A percentile compares a stretch with the other conserved stretches of the same genome.
These are phyloP conservation scores for Microbotryum intermedium DNA, from an alignment of 1,284 basidiomycete genomes.

Conservation along the genomic window DNA sequence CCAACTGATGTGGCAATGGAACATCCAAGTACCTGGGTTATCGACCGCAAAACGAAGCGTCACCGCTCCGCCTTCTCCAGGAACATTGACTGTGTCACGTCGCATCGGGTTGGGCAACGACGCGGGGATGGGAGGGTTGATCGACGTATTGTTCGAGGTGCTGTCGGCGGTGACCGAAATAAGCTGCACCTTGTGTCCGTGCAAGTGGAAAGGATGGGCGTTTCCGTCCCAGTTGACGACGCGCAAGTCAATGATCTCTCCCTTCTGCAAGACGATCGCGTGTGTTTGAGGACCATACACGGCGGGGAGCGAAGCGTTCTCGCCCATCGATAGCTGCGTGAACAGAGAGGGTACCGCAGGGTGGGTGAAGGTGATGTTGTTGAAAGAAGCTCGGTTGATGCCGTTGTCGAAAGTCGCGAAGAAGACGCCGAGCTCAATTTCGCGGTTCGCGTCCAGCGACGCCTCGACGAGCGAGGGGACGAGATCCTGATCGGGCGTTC, in stretches of 20 bases:
- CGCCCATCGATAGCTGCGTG: constrained; percentile 63
- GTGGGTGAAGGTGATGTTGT: constrained; percentile 45
- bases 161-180: constrained; percentile 58
- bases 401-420: constrained; percentile 64
- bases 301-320: constrained; percentile 55
- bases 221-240: constrained; percentile 61
- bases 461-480: constrained; percentile 53
- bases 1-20: constrained; percentile 51
- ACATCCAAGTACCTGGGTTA: constrained; percentile 76
- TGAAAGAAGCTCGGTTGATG: constrained; percentile 66
- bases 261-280: constrained; percentile 59
- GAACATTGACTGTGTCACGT: constrained; percentile 54
- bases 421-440: constrained; percentile 38
- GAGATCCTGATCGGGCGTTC: constrained; percentile 54
- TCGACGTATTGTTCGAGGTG: constrained; percentile 60
- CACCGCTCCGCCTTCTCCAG: constrained; percentile 50
- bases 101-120: constrained; percentile 74
- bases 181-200: constrained; percentile 67
- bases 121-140: constrained; percentile 73
- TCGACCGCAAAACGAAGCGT: constrained; percentile 60
- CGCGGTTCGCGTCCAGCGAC: constrained; percentile 42
- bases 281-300: constrained; percentile 66
- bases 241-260: constrained; percentile 68
- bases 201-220: constrained; percentile 50
- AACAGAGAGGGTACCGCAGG: constrained; percentile 62